Percentiles rank a stretch among this genome's conserved stretches.
phyloP scores from a whole-genome alignment of 202 grass and related monocot genomes.

The Musa balbisiana region DNA sequence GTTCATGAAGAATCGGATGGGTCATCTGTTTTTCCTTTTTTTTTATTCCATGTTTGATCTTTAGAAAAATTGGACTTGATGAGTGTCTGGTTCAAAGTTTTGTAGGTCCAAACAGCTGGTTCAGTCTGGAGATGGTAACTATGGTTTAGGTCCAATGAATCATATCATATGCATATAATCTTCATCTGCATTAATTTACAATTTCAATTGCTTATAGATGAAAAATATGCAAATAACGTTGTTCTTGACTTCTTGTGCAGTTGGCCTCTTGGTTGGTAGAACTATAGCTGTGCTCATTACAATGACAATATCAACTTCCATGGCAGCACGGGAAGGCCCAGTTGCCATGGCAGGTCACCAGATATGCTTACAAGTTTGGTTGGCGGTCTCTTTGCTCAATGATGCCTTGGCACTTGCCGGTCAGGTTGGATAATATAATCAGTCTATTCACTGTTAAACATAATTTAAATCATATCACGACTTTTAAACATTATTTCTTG shows the following conservation, averaged over 20 bases:
- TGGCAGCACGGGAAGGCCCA: conserved; percentile 70
- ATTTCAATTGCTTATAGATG: too few relatives aligned
- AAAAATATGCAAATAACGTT: not conserved
- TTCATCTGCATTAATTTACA: too few relatives aligned
- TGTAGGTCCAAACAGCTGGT: too few relatives aligned
- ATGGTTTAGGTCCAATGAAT: too few relatives aligned
- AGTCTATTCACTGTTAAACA: not conserved
- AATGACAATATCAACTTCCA: conserved; percentile 59
- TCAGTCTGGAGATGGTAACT: too few relatives aligned
- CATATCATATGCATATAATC: too few relatives aligned
- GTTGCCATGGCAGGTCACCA: conserved; percentile 80
- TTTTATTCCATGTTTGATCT: too few relatives aligned
- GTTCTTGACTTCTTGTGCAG: conserved; percentile 28
- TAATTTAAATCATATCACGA: not conserved
- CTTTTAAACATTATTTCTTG: not conserved
- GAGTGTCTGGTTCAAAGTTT: too few relatives aligned
- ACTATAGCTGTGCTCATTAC: conserved; percentile 64
- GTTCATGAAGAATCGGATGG: too few relatives aligned
- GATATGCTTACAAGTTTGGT: conserved; percentile 85
- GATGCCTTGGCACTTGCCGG: conserved; percentile 83
- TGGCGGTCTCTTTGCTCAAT: conserved; percentile 79
- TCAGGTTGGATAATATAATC: conserved; percentile 48
- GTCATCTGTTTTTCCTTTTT: too few relatives aligned
- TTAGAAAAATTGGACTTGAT: too few relatives aligned
- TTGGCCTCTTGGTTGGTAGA: conserved; percentile 68